Conservation (phyloP, 108 stramenopile species). For the Epithemia pelagica region DNA sequence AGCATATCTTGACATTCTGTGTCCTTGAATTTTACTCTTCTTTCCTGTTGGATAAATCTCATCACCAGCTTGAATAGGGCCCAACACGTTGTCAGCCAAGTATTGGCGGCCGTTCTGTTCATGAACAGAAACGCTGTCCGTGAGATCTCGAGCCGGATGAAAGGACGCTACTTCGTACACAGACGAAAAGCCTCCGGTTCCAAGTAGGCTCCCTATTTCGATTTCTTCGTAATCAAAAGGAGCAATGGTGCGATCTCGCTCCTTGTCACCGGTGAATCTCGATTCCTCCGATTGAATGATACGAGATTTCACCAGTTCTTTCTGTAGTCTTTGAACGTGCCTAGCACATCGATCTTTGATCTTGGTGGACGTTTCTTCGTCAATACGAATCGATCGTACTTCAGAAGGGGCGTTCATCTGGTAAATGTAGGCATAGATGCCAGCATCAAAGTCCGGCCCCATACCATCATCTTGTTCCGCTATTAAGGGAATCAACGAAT, state of each 20-base stretch:
- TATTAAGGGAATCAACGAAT: neutral
- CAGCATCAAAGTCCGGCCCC: neutral
- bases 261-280: neutral
- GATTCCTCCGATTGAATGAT: neutral
- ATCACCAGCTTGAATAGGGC: neutral
- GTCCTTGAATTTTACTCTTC: neutral
- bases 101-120: constrained; percentile 8
- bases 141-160: neutral
- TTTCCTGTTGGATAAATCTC: neutral
- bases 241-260: neutral
- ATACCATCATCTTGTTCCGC: neutral
- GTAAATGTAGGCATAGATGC: neutral
- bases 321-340: neutral
- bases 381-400: neutral
- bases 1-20: constrained; percentile 4
- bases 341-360: neutral
- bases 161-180: constrained; percentile 11
- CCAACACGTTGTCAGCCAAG: constrained; percentile 7
- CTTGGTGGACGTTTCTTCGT: neutral
- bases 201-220: constrained; percentile 1
- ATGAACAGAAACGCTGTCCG: neutral
- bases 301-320: neutral
- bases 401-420: neutral
- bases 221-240: constrained; percentile 5
- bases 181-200: constrained; percentile 12